Conservation (phyloP, 352 stramenopile species). For the Thraustochytrium sp. region DNA sequence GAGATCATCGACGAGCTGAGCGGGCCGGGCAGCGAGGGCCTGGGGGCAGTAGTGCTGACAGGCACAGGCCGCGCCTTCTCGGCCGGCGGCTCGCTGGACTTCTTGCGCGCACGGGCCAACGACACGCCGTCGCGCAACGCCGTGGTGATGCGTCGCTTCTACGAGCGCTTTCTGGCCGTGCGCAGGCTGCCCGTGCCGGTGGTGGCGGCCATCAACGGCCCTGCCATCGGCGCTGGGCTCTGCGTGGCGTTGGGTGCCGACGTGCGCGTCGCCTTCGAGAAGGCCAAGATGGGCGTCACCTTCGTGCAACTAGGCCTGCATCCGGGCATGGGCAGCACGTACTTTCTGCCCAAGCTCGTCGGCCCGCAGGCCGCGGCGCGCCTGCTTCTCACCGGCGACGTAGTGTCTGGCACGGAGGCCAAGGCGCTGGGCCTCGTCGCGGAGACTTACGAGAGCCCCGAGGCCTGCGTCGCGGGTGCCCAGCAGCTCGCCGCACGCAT, state of each 20-base stretch:
- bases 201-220: slow-evolving; percentile 73
- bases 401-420: slow-evolving; percentile 64
- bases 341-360: slow-evolving; percentile 67
- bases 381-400: slow-evolving; percentile 67
- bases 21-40: neutral
- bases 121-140: slow-evolving; percentile 70
- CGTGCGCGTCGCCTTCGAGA: slow-evolving; percentile 61
- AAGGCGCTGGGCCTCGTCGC: slow-evolving; percentile 57
- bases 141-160: slow-evolving; percentile 74
- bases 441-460: slow-evolving; percentile 50
- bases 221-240: slow-evolving; percentile 65
- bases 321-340: slow-evolving; percentile 70
- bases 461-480: slow-evolving; percentile 37
- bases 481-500: slow-evolving; percentile 61
- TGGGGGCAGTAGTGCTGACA: slow-evolving; percentile 65
- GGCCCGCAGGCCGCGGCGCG: slow-evolving; percentile 62
- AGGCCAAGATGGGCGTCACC: slow-evolving; percentile 73
- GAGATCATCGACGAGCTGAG: slow-evolving; percentile 60
- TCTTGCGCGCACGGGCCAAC: slow-evolving; percentile 58
- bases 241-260: slow-evolving; percentile 75
- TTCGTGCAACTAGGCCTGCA: slow-evolving; percentile 76
- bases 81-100: slow-evolving; percentile 72
- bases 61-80: slow-evolving; percentile 68
- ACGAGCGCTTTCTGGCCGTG: slow-evolving; percentile 67
- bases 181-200: slow-evolving; percentile 68